Evolutionary conservation across 2,329 filamentous ascomycete genomes (phyloP), one percentile per base, ranked within the genome.

Genomic region (Scopulariopsis brevicaulis): DNA sequence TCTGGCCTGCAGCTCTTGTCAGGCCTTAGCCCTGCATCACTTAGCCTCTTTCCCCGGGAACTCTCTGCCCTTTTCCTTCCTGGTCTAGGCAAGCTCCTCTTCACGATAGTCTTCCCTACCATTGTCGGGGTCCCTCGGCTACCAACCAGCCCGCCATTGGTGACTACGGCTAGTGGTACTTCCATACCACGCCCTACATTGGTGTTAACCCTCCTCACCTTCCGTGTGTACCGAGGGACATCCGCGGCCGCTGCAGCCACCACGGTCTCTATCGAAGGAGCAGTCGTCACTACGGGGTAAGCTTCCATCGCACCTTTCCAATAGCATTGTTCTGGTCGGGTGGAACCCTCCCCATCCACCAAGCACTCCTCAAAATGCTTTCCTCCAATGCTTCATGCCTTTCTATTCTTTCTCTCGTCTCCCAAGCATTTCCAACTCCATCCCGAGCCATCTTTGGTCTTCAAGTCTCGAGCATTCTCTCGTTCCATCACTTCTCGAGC

Each of bases 401-500:
- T 62, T 63, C 64, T 65, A 63, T 69, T 66, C 61, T 62, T 66
- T 56, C 54, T 59, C 65, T 65, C 68, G 65, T 69, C 68, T 66
- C 69, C 69, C 72, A 71, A 79, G 71, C 76, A 80, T 76, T 77
- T 70, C 71, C 73, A 69, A 37, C 66, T n/a, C 69, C 46, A 50
- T 48, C 20, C 20, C 46, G 46, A 50, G 46, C 46, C 22, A 57
- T 25, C 54, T 55, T 55, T 37, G 68, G 66, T 69, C 71, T 70
- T 68, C 67, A 70, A 71, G 66, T 73, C 73, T 74, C 74, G 64
- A 61, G 60, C 67, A 67, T 53, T 40, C 66, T 68, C 66, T 68
- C 67, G 66, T 63, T 63, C 65, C 65, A 68, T 64, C 70, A 70
- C 75, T 77, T 77, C 74, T 82, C 81, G 79, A 77, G 80, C 71